A percentile compares a stretch with the other conserved stretches of the same genome.
Conservation (phyloP, 768 basidiomycete species). For the Phlegmacium glaucopus region DNA sequence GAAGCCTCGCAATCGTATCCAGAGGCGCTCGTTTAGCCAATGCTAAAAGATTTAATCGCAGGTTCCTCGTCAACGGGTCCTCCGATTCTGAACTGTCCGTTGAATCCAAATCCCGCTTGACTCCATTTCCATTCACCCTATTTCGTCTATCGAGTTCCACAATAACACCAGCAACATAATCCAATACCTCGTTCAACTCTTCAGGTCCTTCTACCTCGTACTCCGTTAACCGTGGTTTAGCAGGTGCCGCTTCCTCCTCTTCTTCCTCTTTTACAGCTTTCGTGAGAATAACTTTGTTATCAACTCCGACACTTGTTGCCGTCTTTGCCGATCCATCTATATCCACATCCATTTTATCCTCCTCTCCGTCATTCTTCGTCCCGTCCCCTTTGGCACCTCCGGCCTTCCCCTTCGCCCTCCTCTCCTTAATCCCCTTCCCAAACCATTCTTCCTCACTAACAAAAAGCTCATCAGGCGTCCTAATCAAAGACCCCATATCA, state of each 20-base stretch:
- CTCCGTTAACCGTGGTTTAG: conserved; percentile 6
- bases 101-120: conserved; percentile 1
- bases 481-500: conserved; percentile 51
- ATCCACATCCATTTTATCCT: conserved; percentile 30
- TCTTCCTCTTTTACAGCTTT: too few relatives aligned
- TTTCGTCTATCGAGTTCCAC: conserved; percentile 35
- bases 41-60: conserved; percentile 73
- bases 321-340: too few relatives aligned
- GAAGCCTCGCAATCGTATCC: conserved; percentile 63
- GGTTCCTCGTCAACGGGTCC: conserved; percentile 48
- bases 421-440: conserved; percentile 39
- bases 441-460: conserved; percentile 51
- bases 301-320: too few relatives aligned
- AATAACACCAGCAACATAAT: conserved; percentile 53
- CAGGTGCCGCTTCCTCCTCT: too few relatives aligned
- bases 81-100: conserved; percentile 32
- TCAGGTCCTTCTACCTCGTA: conserved; percentile 41
- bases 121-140: not conserved
- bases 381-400: conserved; percentile 7
- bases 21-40: conserved; percentile 76
- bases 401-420: conserved; percentile 16
- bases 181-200: conserved; percentile 53
- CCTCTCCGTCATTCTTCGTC: conserved; percentile 5
- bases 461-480: conserved; percentile 43
- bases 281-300: too few relatives aligned